Evolutionary conservation across 805 yeast species (phyloP).

Genomic region (Kockiozyma suomiensis): DNA sequence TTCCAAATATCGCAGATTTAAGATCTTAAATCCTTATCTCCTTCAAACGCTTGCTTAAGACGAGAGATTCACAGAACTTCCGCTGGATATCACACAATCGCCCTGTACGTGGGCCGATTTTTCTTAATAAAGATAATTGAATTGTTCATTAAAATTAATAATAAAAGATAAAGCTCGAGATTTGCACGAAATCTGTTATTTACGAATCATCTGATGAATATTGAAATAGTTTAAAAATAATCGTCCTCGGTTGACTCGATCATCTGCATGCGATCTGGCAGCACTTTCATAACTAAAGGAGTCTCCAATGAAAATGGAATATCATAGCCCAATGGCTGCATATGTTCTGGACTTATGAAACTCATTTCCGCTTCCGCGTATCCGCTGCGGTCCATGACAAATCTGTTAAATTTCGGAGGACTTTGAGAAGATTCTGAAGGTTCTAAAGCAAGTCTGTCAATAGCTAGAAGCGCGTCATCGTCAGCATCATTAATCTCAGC

Average conservation of each 20-base stretch:
- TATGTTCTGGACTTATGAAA: constrained; percentile 17
- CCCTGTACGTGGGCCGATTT: no score
- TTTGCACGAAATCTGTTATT: no score
- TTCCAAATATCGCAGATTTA: background rate
- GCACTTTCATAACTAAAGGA: background rate
- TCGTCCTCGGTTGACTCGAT: constrained; percentile 2
- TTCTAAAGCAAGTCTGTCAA: constrained; percentile 15
- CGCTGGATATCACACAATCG: no score
- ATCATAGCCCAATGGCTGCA: constrained; percentile 13
- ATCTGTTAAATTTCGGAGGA: background rate
- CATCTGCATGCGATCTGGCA: constrained; percentile 3
- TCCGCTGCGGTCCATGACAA: background rate
- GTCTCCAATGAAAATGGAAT: constrained; percentile 3
- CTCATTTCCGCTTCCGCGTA: constrained; percentile 14
- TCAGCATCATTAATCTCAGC: background rate
- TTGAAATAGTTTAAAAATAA: constrained; percentile 7
- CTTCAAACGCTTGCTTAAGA: no score
- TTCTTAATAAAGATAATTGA: no score
- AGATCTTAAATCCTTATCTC: no score
- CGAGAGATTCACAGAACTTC: no score
- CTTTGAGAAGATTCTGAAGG: background rate
- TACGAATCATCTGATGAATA: no score
- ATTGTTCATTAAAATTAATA: background rate
- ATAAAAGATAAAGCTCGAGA: no score
- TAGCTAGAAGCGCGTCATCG: constrained; percentile 1